Evolutionary conservation across 2,329 filamentous ascomycete species (phyloP), one percentile per base, ranked within the genome.

Genomic region (Plenodomus biglobosus): DNA sequence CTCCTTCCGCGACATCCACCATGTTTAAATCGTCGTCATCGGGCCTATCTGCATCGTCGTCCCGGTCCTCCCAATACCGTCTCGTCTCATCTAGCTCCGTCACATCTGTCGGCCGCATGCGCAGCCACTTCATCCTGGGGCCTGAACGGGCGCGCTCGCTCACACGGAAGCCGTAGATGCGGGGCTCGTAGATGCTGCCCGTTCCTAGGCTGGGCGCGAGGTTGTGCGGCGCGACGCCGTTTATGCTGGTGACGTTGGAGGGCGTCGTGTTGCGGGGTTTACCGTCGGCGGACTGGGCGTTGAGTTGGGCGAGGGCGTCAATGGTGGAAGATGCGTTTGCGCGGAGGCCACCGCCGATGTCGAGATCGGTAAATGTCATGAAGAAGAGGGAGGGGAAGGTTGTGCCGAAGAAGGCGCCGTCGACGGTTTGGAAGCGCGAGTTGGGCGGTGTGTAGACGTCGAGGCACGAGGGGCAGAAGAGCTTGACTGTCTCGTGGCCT

Each of bases 391-490:
- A 91, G 53, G 92, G 92, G 71, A 99, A 99, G 0, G 94, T 99
- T 44, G 94, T 92, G 40, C 94, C 94, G 68, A 99, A 99, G 78
- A 97, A 99, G 39, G 94, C 94, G 44, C 94, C 94, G 62, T 99
- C 94, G 27, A 99, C 94, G 2, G 90, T 92, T 74, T 97, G 94
- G 71, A 97, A 99, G 17, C 94, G 85, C 66, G 90, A 96, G 78
- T 97, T 99, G 35, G 94, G 94, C 3, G 94, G 94, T 0, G 94
- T 94, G 73, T 97, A 99, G 64, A 97, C 90, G 70, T 99, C 94
- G 58, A 96, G 83, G 74, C 94, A 99, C 53, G 90, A 92, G 2
- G 94, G 94, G 71, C 94, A 99, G 77, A 96, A 99, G 18, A 99
- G 84, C 78, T 99, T 99, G 67, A 99, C 94, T 0, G 94, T 99